Evolutionary conservation across 352 stramenopile species (phyloP).

Genomic region (Elongisporangium anandrum): DNA sequence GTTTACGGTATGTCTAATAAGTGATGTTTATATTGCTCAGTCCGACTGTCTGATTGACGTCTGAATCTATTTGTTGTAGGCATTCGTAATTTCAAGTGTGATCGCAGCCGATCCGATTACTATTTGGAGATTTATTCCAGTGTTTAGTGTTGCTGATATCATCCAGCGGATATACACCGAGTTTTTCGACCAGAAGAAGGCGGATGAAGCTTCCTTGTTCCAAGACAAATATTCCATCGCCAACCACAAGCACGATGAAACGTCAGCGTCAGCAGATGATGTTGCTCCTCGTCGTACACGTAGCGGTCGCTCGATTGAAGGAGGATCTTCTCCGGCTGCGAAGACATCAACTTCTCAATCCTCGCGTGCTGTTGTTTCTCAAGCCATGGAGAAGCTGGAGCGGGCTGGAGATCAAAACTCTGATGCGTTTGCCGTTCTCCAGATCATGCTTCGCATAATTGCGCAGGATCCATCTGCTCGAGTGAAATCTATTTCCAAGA

Average conservation of each 20-base stretch:
- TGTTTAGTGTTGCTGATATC: constrained; percentile 76
- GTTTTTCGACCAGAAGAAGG: constrained; percentile 67
- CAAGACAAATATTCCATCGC: constrained; percentile 63
- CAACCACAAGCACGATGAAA: constrained; percentile 10
- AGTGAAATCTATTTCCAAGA: constrained; percentile 43
- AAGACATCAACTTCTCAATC: background rate
- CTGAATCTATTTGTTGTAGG: no score
- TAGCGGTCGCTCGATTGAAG: constrained; percentile 22
- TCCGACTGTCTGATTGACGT: no score
- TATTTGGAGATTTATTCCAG: constrained; percentile 74
- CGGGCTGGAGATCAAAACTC: constrained; percentile 22
- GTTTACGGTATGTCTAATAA: constrained; percentile 53
- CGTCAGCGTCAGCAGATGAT: background rate
- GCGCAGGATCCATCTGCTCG: constrained; percentile 46
- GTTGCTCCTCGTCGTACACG: constrained; percentile 21
- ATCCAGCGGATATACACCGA: constrained; percentile 71
- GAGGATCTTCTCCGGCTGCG: constrained; percentile 3
- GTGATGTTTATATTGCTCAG: no score
- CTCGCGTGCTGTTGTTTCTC: background rate
- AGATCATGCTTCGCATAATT: constrained; percentile 53
- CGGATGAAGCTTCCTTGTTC: constrained; percentile 53
- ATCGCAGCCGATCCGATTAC: constrained; percentile 59
- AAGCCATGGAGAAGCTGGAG: constrained; percentile 21
- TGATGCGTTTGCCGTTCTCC: constrained; percentile 47
- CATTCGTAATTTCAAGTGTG: constrained; percentile 83